Conservation (phyloP, 163 green algal genomes). For the Chlamydomonas reinhardtii region DNA sequence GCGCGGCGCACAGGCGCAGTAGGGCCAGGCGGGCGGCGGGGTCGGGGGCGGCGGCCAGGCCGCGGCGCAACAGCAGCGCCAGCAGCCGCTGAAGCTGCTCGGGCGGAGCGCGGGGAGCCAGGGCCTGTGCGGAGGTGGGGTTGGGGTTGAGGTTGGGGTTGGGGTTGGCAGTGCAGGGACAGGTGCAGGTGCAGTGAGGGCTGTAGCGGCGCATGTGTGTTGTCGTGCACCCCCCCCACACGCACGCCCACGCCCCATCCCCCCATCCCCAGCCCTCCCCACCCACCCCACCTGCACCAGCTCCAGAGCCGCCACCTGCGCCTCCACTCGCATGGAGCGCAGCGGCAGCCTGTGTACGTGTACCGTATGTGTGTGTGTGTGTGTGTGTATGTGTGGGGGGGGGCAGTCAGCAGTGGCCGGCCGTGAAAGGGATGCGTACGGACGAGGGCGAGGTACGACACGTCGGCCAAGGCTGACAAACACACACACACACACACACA, state of each 20-base stretch:
- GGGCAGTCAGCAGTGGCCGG: background rate
- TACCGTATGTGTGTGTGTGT: background rate
- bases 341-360: constrained; percentile 7
- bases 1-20: background rate
- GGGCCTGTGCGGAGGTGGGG: background rate
- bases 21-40: constrained; percentile 10
- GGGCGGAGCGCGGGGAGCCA: background rate
- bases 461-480: too few relatives aligned
- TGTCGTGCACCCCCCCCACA: background rate
- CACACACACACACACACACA: too few relatives aligned
- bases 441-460: too few relatives aligned
- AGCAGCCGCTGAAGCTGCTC: background rate
- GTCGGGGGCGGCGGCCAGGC: background rate
- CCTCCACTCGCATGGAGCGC: constrained; percentile 10
- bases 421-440: too few relatives aligned
- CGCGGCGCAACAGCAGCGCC: background rate
- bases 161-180: background rate
- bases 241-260: too few relatives aligned
- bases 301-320: constrained; percentile 3
- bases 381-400: background rate
- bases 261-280: too few relatives aligned
- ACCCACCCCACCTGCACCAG: constrained; percentile 12
- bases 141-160: background rate
- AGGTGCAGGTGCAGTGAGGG: too few relatives aligned
- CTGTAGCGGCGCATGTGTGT: too few relatives aligned